Conservation (phyloP, 2,329 filamentous ascomycete genomes). For the Hypomyces perniciosus region DNA sequence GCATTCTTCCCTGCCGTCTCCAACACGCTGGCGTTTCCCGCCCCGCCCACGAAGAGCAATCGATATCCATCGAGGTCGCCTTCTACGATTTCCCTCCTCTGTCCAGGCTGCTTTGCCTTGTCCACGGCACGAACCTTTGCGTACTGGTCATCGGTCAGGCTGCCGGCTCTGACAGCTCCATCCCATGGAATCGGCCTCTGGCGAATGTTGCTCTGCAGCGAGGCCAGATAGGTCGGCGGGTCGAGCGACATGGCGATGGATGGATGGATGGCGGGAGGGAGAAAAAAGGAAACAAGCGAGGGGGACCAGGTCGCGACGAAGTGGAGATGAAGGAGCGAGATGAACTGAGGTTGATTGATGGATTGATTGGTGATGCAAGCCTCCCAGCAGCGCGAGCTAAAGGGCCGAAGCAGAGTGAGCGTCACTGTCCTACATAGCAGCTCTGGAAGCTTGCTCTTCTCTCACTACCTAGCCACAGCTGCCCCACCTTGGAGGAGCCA, state of each 20-base stretch:
- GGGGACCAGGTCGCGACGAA: conserved; percentile 10
- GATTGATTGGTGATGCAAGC: conserved; percentile 14
- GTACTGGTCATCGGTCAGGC: conserved; percentile 88
- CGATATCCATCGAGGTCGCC: conserved; percentile 74
- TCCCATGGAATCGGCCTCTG: conserved; percentile 96
- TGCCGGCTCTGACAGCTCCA: conserved; percentile 86
- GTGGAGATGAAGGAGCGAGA: conserved; percentile 3
- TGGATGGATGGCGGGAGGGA: conserved; percentile 2
- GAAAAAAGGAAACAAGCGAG: conserved; percentile 5
- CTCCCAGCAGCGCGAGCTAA: conserved; percentile 4
- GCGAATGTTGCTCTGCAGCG: conserved; percentile 94
- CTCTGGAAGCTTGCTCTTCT: conserved; percentile 11
- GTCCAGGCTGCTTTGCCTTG: conserved; percentile 82
- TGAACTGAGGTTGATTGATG: conserved; percentile 9
- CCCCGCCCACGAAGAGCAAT: conserved; percentile 69
- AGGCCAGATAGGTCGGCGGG: conserved; percentile 76
- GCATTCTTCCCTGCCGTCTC: conserved; percentile 78
- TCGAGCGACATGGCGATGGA: conserved; percentile 72
- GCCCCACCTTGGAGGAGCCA: conserved; percentile 6
- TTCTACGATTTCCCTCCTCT: conserved; percentile 77
- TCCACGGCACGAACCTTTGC: conserved; percentile 95
- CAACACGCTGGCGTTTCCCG: conserved; percentile 65
- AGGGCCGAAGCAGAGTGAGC: conserved; percentile 9
- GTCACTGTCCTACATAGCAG: conserved; percentile 9
- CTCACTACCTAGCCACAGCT: conserved; percentile 10